Evolutionary conservation across 139 green algal genomes (phyloP).

Genomic region (Dunaliella primolecta): DNA sequence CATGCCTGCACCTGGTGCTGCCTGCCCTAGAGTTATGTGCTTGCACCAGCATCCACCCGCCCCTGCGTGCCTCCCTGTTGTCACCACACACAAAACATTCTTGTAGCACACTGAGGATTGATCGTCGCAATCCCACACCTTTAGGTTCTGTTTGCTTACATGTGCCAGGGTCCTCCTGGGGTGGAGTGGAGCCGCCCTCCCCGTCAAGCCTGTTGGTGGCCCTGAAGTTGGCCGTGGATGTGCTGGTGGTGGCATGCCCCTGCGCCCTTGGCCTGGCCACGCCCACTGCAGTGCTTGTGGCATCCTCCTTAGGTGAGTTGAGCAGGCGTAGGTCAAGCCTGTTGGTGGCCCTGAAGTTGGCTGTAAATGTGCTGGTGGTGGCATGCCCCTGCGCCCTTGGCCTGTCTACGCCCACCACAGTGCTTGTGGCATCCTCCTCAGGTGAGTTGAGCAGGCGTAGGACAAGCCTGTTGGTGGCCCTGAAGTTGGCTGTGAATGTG

Average conservation of each 20-base stretch:
- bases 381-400: conserved; percentile 95
- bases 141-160: too few relatives aligned
- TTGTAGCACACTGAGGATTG: too few relatives aligned
- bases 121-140: too few relatives aligned
- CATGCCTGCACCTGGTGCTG: too few relatives aligned
- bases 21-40: too few relatives aligned
- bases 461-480: conserved; percentile 57
- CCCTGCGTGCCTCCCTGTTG: too few relatives aligned
- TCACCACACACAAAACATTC: too few relatives aligned
- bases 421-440: conserved; percentile 82
- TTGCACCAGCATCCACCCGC: too few relatives aligned
- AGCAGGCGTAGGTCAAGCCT: conserved; percentile 23
- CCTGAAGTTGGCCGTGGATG: conserved; percentile 83
- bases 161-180: background rate
- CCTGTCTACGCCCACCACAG: conserved; percentile 92
- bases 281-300: conserved; percentile 92
- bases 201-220: conserved; percentile 58
- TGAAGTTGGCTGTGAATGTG: conserved; percentile 88
- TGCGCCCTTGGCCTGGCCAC: conserved; percentile 96
- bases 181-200: background rate
- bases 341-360: conserved; percentile 77
- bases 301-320: conserved; percentile 43
- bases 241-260: conserved; percentile 95
- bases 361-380: conserved; percentile 92
- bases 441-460: background rate